Evolutionary conservation across 352 stramenopile species (phyloP).

Genomic region (Globisporangium paddicum): DNA sequence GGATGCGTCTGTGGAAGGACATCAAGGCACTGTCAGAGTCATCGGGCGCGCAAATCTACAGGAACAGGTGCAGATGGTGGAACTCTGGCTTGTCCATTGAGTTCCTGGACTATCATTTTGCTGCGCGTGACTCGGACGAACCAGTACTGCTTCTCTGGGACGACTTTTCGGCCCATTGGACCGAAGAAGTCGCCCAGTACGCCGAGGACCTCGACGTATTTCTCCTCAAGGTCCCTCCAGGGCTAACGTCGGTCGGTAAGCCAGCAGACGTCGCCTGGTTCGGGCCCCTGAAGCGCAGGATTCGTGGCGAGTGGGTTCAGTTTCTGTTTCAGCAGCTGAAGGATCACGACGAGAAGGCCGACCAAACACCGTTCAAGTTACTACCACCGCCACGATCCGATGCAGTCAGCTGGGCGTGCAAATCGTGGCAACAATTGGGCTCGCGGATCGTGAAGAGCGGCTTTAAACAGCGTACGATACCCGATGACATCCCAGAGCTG

Average conservation of each 20-base stretch:
- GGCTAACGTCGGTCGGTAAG: background rate
- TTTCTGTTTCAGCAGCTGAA: background rate
- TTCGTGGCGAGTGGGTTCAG: background rate
- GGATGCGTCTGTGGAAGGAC: too few species aligned
- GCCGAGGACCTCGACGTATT: background rate
- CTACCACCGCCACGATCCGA: background rate
- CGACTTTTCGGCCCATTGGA: slow-evolving; percentile 1
- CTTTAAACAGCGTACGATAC: too few species aligned
- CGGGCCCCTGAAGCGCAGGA: background rate
- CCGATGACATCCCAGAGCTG: too few species aligned
- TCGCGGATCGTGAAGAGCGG: too few species aligned
- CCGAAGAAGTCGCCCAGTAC: background rate
- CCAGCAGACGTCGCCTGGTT: background rate
- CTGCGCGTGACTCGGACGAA: background rate
- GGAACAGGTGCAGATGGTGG: background rate
- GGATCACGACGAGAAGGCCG: background rate
- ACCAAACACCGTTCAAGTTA: background rate
- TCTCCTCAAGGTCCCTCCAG: background rate
- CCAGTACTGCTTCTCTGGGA: background rate
- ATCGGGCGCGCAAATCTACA: too few species aligned
- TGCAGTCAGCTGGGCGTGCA: background rate
- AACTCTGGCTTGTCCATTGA: background rate
- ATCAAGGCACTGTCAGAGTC: too few species aligned
- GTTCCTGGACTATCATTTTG: slow-evolving; percentile 4
- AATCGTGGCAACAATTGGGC: too few species aligned